Evolutionary conservation across 495 filamentous ascomycete species (phyloP).

Genomic region (Penicillium coffeae): DNA sequence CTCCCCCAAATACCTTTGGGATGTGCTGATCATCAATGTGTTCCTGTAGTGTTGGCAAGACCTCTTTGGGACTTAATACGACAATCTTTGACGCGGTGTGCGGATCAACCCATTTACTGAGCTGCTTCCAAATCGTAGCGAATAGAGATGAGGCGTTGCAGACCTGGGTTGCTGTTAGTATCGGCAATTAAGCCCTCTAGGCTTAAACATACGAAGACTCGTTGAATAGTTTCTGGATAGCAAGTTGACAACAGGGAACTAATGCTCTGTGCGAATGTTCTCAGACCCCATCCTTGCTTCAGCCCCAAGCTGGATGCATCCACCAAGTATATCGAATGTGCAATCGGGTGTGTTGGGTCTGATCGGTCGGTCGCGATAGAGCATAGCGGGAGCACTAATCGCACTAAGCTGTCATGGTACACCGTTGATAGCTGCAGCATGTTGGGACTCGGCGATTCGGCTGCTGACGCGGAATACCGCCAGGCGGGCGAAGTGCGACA

Average conservation of each 20-base stretch:
- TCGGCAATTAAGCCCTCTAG: no score
- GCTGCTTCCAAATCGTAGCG: constrained; percentile 20
- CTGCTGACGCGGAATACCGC: background rate
- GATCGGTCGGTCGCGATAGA: constrained; percentile 15
- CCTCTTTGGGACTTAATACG: constrained; percentile 13
- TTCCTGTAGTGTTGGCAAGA: constrained; percentile 13
- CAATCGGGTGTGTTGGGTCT: constrained; percentile 9
- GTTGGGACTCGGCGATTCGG: background rate
- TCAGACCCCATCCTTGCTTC: constrained; percentile 26
- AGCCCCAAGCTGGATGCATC: constrained; percentile 22
- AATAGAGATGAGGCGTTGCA: constrained; percentile 29
- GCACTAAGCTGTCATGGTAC: constrained; percentile 21
- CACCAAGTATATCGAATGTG: constrained; percentile 21
- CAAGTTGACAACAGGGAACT: constrained; percentile 28
- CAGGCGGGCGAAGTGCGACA: constrained; percentile 7
- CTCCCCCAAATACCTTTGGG: constrained; percentile 21
- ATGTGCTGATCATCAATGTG: constrained; percentile 22
- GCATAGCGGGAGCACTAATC: constrained; percentile 32
- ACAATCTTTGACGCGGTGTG: constrained; percentile 26
- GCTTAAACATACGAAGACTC: constrained; percentile 26
- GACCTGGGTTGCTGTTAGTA: no score
- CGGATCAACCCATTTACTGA: constrained; percentile 26
- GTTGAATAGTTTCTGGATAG: constrained; percentile 29
- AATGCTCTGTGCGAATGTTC: constrained; percentile 20
- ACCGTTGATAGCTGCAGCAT: constrained; percentile 25